Evolutionary conservation across 2,329 filamentous ascomycete species (phyloP).

Genomic region (Coniochaeta sp.): DNA sequence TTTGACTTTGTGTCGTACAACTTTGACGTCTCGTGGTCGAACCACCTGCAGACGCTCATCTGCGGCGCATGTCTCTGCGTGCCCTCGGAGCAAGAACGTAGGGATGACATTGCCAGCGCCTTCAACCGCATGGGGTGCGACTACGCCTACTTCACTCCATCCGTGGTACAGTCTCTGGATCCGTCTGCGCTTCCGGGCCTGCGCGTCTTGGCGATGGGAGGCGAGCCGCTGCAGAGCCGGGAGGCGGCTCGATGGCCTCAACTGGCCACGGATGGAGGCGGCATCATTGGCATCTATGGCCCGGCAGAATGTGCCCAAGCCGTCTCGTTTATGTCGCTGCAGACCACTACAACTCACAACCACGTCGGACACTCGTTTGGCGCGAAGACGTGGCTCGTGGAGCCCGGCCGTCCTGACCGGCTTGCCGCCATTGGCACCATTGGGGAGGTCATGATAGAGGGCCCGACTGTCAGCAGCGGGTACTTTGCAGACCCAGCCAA

Average conservation of each 20-base stretch:
- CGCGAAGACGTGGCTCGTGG: conserved; percentile 7
- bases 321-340: too few relatives aligned
- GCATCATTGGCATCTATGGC: too few relatives aligned
- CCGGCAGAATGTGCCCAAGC: too few relatives aligned
- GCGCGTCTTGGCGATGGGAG: too few relatives aligned
- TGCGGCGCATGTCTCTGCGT: not conserved
- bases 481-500: not conserved
- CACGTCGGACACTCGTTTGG: not conserved
- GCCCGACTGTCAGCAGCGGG: not conserved
- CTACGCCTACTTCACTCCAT: too few relatives aligned
- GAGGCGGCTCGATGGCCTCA: too few relatives aligned
- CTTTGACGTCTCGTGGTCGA: not conserved
- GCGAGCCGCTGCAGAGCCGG: too few relatives aligned
- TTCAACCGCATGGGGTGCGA: not conserved
- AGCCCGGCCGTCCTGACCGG: conserved; percentile 24
- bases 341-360: too few relatives aligned
- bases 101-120: not conserved
- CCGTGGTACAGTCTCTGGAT: too few relatives aligned
- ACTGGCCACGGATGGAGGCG: too few relatives aligned
- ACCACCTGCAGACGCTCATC: not conserved
- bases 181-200: too few relatives aligned
- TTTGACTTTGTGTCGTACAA: conserved; percentile 1
- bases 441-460: not conserved
- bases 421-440: not conserved
- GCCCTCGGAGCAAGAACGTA: not conserved